Evolutionary conservation across 1,284 basidiomycete species (phyloP), one percentile per base, ranked within the genome.

Genomic region (Moniliella sp.): DNA sequence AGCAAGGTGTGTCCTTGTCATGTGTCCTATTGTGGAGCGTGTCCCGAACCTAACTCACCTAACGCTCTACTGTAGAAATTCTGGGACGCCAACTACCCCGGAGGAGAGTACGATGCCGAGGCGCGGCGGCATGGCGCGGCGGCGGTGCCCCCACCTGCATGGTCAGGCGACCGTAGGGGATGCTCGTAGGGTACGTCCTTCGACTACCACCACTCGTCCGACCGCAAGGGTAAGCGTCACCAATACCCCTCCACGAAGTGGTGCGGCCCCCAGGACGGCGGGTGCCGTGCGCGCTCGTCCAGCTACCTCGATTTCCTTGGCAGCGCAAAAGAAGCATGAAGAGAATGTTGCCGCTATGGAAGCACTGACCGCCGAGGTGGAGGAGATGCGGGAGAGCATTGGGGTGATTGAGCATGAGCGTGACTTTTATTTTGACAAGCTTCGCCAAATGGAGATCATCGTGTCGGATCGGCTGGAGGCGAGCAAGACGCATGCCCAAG

Each of bases 401-500:
- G 83, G 86, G 59, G 78, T 78, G 53, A 63, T 71, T 28, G 66
- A 67, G 67, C 88, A 83, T 65, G 84, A 94, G 66, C 68, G 86
- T 27, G 86, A 94, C 15, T 97, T 97, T 62, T 97, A 97, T 65
- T 97, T 94, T 65, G 75, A 78, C 50, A 97, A 94, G 37, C 40
- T 58, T 7, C 44, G 53, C n/a, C 78, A 88, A 46, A 94, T 99
- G 49, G 88, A 99, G 64, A 79, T 94, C 43, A 66, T 94, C 14
- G 79, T 80, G 2, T 62, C 57, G 25, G 62, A 62, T 13, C 44
- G 62, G 11, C 45, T 65, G 27, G 46, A 29, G 21, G 64, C 58
- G 3, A 67, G 69, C 10, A 71, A 68, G 4, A 67, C 69, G 34
- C 39, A 40, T 2, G 21, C 26, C 18, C 35, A 42, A 9, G 36